Conservation (phyloP, 805 yeast species). For the Candida tibetensis region DNA sequence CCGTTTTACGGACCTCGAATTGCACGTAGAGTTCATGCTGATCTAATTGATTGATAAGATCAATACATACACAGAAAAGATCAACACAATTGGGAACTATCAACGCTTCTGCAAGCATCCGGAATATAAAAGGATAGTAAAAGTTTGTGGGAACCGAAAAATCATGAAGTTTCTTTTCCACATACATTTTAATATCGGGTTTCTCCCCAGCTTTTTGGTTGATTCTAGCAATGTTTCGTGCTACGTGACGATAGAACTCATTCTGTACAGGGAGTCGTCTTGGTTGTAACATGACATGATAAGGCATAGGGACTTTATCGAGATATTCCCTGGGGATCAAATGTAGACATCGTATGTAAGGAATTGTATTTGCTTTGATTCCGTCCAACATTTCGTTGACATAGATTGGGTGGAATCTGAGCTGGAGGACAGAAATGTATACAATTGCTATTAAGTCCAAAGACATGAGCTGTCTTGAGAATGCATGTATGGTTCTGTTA, state of each 20-base stretch:
- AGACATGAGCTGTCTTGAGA: conserved; percentile 16
- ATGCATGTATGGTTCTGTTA: not conserved
- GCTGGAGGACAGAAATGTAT: conserved; percentile 49
- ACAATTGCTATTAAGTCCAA: conserved; percentile 38
- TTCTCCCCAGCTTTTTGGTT: not conserved
- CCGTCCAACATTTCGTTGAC: conserved; percentile 45
- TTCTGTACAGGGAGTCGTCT: conserved; percentile 36
- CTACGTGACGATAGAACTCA: conserved; percentile 28
- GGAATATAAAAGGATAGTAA: conserved; percentile 39
- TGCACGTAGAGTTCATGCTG: conserved; percentile 1
- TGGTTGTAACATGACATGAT: conserved; percentile 39
- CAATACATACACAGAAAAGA: conserved; percentile 35
- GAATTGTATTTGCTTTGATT: conserved; percentile 44
- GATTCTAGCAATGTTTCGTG: conserved; percentile 9
- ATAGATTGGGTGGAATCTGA: conserved; percentile 49
- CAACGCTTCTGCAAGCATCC: conserved; percentile 39
- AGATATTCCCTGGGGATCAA: conserved; percentile 38
- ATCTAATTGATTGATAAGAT: conserved; percentile 3
- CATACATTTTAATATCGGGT: not conserved
- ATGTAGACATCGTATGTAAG: conserved; percentile 43
- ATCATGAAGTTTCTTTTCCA: too few species aligned
- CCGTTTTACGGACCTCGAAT: not conserved
- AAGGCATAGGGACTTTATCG: conserved; percentile 37
- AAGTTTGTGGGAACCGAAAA: conserved; percentile 19
- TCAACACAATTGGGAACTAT: conserved; percentile 50